Evolutionary conservation across 345 rosid species (phyloP).

Genomic region (Laguncularia racemosa): DNA sequence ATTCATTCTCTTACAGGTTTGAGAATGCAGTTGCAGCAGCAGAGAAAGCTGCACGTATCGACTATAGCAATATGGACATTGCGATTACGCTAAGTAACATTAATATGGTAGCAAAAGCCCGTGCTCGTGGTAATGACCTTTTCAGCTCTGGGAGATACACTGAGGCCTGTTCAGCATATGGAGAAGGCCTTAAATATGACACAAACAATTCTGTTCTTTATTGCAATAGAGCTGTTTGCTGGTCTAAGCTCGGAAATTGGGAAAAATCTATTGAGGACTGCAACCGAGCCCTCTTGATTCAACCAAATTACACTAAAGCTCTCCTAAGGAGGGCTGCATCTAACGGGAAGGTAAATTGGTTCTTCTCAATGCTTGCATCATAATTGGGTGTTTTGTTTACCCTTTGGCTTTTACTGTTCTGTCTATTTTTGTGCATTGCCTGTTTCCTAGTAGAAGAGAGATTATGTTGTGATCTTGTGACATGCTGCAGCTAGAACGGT

Average conservation of each 20-base stretch:
- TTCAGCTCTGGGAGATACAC: constrained; percentile 65
- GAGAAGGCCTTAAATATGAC: constrained; percentile 78
- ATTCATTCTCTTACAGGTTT: constrained; percentile 72
- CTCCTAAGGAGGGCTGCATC: constrained; percentile 88
- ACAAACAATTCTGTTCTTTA: constrained; percentile 69
- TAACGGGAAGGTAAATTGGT: constrained; percentile 59
- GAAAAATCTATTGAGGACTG: constrained; percentile 84
- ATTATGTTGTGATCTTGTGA: constrained; percentile 1
- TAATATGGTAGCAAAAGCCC: constrained; percentile 62
- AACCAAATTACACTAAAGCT: constrained; percentile 74
- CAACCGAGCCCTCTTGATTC: constrained; percentile 68
- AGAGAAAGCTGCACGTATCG: constrained; percentile 60
- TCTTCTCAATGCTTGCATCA: neutral
- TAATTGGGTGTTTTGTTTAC: neutral
- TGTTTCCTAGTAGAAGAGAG: neutral
- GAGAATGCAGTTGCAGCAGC: constrained; percentile 78
- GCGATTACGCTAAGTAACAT: constrained; percentile 53
- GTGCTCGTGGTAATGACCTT: constrained; percentile 74
- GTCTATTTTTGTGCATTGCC: neutral
- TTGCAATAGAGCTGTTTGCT: constrained; percentile 95
- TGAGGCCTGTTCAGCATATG: constrained; percentile 88
- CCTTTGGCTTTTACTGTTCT: neutral
- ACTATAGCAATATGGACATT: constrained; percentile 54
- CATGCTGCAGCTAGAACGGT: constrained; percentile 50
- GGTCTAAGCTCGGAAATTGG: constrained; percentile 91